Conservation (phyloP, 441 rosid genomes). For the Jatropha podagrica region DNA sequence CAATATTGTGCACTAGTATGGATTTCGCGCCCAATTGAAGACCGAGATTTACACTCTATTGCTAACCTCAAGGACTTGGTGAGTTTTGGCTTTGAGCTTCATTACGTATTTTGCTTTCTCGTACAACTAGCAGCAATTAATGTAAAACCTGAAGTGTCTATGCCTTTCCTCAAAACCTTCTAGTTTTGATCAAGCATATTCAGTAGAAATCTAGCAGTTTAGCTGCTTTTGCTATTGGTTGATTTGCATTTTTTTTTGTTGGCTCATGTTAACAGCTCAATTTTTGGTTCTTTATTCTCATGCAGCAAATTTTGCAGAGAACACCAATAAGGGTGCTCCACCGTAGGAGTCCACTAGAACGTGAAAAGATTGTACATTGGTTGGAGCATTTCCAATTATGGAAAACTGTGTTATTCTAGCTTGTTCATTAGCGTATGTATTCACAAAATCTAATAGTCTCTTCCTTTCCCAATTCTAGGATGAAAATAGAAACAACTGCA, state of each 20-base stretch:
- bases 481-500: constrained; percentile 77
- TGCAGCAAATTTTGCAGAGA: constrained; percentile 76
- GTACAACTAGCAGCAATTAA: background rate
- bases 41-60: constrained; percentile 51
- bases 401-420: constrained; percentile 8
- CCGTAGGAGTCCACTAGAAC: constrained; percentile 91
- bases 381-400: constrained; percentile 28
- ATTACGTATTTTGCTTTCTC: background rate
- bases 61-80: constrained; percentile 71
- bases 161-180: background rate
- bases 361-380: constrained; percentile 85
- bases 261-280: background rate
- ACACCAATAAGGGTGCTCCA: constrained; percentile 97
- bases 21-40: constrained; percentile 87
- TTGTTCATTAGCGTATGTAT: background rate
- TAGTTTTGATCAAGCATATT: constrained; percentile 6
- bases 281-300: constrained; percentile 14
- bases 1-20: constrained; percentile 93
- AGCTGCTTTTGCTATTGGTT: constrained; percentile 12
- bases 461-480: constrained; percentile 46
- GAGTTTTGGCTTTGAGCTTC: constrained; percentile 26
- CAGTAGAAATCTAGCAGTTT: background rate
- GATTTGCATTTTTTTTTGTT: background rate
- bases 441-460: constrained; percentile 9
- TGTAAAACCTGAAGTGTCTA: background rate